phyloP scores from a whole-genome alignment of 306 rosid species.

The Cicer arietinum region DNA sequence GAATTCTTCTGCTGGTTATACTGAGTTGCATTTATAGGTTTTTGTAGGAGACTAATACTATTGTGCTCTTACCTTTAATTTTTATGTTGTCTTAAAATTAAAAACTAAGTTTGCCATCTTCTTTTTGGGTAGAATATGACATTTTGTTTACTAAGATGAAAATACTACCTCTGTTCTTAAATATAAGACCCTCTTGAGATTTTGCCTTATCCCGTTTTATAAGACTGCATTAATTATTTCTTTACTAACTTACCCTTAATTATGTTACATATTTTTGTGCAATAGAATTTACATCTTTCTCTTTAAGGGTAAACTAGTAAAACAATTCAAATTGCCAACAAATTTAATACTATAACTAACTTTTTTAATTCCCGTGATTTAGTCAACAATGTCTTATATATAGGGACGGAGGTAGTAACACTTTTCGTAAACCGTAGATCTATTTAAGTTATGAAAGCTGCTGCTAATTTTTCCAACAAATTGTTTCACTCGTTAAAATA shows the following conservation, averaged over 20 bases:
- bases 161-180: not conserved
- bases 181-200: too few relatives aligned
- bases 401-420: not conserved
- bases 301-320: too few relatives aligned
- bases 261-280: too few relatives aligned
- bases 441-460: slow-evolving; percentile 19
- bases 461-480: slow-evolving; percentile 16
- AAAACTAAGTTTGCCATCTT: slow-evolving; percentile 12
- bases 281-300: too few relatives aligned
- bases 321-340: too few relatives aligned
- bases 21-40: slow-evolving; percentile 33
- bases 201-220: too few relatives aligned
- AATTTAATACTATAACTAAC: too few relatives aligned
- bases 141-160: slow-evolving; percentile 26
- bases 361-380: too few relatives aligned
- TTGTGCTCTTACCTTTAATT: slow-evolving; percentile 13
- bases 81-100: slow-evolving; percentile 14
- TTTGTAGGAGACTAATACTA: slow-evolving; percentile 2
- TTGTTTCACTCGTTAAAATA: slow-evolving; percentile 49
- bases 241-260: too few relatives aligned
- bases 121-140: slow-evolving; percentile 14
- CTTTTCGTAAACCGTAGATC: slow-evolving; percentile 12
- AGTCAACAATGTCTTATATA: too few relatives aligned
- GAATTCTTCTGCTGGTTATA: slow-evolving; percentile 3
- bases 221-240: too few relatives aligned